Conservation (phyloP, 768 basidiomycete genomes). For the Lentinula aciculospora region DNA sequence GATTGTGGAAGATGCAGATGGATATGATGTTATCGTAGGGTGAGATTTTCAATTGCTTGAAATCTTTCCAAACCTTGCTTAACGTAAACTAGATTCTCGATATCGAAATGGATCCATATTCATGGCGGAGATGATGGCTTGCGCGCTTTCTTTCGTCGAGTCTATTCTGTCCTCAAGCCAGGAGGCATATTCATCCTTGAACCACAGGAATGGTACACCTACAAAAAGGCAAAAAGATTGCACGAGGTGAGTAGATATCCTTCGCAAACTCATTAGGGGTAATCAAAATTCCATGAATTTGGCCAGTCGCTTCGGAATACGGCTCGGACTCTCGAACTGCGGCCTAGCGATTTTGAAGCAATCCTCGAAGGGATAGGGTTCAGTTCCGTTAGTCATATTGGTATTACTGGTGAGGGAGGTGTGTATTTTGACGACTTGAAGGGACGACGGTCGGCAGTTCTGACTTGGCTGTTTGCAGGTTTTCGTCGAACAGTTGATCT, state of each 20-base stretch:
- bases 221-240: constrained; percentile 71
- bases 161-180: constrained; percentile 47
- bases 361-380: constrained; percentile 29
- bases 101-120: constrained; percentile 92
- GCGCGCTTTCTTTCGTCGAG: constrained; percentile 58
- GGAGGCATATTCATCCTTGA: constrained; percentile 75
- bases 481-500: constrained; percentile 61
- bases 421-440: constrained; percentile 13
- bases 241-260: constrained; percentile 35
- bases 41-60: constrained; percentile 29
- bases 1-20: constrained; percentile 50
- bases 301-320: constrained; percentile 49
- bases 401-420: constrained; percentile 64
- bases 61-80: background rate
- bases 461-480: constrained; percentile 27
- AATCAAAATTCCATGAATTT: constrained; percentile 13
- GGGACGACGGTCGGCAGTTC: background rate
- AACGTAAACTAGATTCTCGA: constrained; percentile 53
- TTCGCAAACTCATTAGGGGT: too few species aligned
- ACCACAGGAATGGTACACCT: constrained; percentile 82
- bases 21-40: constrained; percentile 80
- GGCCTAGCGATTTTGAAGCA: constrained; percentile 57
- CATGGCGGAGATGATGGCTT: constrained; percentile 74
- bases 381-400: constrained; percentile 31
- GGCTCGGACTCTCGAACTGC: constrained; percentile 46